Evolutionary conservation across 2,329 filamentous ascomycete genomes (phyloP).

Genomic region (Phialophora verrucosa): DNA sequence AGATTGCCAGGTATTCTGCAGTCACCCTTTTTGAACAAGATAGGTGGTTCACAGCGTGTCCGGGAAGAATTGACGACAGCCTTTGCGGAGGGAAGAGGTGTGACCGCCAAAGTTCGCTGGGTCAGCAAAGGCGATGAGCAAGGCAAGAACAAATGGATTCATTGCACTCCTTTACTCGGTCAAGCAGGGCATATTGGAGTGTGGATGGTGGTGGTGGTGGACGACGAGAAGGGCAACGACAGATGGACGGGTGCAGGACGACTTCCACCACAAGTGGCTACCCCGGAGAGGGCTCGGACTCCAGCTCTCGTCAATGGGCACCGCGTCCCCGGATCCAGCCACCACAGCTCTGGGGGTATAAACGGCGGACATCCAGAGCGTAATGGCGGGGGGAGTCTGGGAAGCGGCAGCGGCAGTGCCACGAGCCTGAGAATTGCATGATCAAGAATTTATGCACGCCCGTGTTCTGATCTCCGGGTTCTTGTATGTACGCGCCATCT

Average conservation of each 20-base stretch:
- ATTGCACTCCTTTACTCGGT: slow-evolving; percentile 74
- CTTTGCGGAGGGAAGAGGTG: slow-evolving; percentile 69
- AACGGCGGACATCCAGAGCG: slow-evolving; percentile 16
- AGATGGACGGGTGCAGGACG: slow-evolving; percentile 28
- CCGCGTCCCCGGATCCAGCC: slow-evolving; percentile 13
- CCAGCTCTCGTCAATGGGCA: slow-evolving; percentile 17
- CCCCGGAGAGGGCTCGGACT: slow-evolving; percentile 24
- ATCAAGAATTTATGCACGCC: background rate
- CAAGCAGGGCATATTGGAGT: slow-evolving; percentile 72
- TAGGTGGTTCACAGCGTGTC: slow-evolving; percentile 57
- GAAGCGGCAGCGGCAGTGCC: slow-evolving; percentile 26
- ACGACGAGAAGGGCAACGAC: slow-evolving; percentile 58
- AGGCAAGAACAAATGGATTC: slow-evolving; percentile 74
- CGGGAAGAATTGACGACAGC: slow-evolving; percentile 63
- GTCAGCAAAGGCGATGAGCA: slow-evolving; percentile 56
- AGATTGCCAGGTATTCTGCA: slow-evolving; percentile 71
- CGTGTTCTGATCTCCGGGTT: background rate
- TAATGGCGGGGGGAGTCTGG: slow-evolving; percentile 25
- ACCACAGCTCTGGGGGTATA: slow-evolving; percentile 14
- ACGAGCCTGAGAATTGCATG: slow-evolving; percentile 34
- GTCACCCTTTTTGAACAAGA: slow-evolving; percentile 55
- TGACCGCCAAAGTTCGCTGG: slow-evolving; percentile 78
- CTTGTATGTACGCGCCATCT: background rate
- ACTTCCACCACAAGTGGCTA: slow-evolving; percentile 26
- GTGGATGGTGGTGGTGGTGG: slow-evolving; percentile 78